phyloP scores from a whole-genome alignment of 257 asterid species.

The Echites panduratus region DNA sequence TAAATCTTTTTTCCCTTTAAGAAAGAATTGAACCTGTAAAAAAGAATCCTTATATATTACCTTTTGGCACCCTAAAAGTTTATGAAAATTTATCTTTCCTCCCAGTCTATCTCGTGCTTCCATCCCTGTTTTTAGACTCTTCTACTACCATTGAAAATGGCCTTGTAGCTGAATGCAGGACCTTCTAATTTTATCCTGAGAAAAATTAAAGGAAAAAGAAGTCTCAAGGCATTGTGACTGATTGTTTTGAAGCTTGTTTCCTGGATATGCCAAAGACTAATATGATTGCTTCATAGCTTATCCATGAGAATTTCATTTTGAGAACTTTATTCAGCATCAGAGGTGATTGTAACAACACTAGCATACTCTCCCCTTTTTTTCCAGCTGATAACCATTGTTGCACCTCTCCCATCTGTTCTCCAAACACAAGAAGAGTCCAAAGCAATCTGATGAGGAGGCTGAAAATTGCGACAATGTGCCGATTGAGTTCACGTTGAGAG shows the following conservation, averaged over 20 bases:
- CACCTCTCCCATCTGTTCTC: conserved; percentile 64
- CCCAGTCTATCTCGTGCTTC: not conserved
- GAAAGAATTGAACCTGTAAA: too few species aligned
- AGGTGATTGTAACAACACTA: not conserved
- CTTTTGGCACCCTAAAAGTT: not conserved
- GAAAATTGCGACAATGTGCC: too few species aligned
- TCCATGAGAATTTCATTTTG: not conserved
- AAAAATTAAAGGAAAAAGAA: not conserved
- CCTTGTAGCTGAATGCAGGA: not conserved
- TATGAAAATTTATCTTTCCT: not conserved
- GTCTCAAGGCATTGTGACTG: not conserved
- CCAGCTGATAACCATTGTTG: conserved; percentile 51
- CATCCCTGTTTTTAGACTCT: not conserved
- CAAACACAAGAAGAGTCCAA: conserved; percentile 34
- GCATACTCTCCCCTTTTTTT: not conserved
- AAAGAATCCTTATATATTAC: too few species aligned
- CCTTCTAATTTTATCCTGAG: not conserved
- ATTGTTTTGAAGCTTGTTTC: not conserved
- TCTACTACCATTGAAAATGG: not conserved
- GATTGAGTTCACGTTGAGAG: too few species aligned
- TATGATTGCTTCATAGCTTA: not conserved
- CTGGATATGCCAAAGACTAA: not conserved
- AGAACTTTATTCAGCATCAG: not conserved
- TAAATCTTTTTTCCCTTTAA: too few species aligned
- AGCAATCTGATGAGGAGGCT: conserved; percentile 4